Percentiles rank a stretch among this genome's conserved stretches.
These are phyloP conservation scores for Pistacia atlantica DNA, from an alignment of 345 rosid species.

Conservation along the genomic window DNA sequence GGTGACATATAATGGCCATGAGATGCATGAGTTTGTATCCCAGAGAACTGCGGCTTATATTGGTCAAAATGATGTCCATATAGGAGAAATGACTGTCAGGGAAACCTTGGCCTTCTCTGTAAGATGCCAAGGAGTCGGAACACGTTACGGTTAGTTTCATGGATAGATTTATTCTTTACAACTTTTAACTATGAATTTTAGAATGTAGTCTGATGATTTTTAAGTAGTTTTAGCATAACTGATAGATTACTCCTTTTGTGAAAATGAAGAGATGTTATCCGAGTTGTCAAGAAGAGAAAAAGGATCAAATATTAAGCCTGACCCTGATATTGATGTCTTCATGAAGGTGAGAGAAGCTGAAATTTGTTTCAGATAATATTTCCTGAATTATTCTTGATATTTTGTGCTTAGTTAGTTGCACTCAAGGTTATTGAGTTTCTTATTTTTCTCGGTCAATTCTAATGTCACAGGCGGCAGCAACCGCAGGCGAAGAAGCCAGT, in stretches of 20 bases:
- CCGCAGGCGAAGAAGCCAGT: slow-evolving; percentile 43
- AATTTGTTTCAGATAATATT: not conserved
- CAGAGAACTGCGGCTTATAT: slow-evolving; percentile 53
- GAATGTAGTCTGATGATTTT: not conserved
- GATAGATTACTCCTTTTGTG: not conserved
- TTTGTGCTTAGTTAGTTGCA: not conserved
- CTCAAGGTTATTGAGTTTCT: not conserved
- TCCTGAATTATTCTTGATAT: too few relatives aligned
- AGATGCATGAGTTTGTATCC: slow-evolving; percentile 45
- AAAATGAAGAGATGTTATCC: slow-evolving; percentile 51
- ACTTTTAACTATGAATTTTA: not conserved
- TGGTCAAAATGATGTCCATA: slow-evolving; percentile 76
- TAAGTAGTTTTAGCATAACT: not conserved
- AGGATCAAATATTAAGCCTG: slow-evolving; percentile 70
- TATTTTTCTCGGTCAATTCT: not conserved
- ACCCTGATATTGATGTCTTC: slow-evolving; percentile 72
- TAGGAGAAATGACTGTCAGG: slow-evolving; percentile 75
- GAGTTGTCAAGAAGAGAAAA: slow-evolving; percentile 80
- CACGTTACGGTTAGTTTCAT: slow-evolving; percentile 41
- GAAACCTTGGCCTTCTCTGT: slow-evolving; percentile 87
- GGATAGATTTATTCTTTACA: not conserved
- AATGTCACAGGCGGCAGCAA: slow-evolving; percentile 42
- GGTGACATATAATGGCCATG: slow-evolving; percentile 52
- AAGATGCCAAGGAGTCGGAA: slow-evolving; percentile 74
- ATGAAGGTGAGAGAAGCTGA: slow-evolving; percentile 50